Evolutionary conservation across 2,329 filamentous ascomycete genomes (phyloP).

Genomic region (Monilinia vaccinii-corymbosi): DNA sequence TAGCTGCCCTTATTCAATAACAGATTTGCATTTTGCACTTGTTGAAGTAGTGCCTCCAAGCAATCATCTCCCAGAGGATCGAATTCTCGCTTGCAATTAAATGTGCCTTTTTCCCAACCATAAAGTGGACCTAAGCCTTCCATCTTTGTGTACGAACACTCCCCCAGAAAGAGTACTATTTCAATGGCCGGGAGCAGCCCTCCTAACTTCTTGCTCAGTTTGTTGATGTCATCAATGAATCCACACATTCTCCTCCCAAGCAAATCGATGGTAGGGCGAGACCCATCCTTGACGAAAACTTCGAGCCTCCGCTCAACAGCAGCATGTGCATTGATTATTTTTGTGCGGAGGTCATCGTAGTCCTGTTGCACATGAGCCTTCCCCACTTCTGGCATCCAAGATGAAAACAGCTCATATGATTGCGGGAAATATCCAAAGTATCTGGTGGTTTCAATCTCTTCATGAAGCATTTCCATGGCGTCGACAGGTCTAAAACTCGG

Average conservation of each 20-base stretch:
- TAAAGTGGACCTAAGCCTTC: not conserved
- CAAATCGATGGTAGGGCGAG: not conserved
- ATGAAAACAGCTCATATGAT: not conserved
- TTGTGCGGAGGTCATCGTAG: not conserved
- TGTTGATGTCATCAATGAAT: not conserved
- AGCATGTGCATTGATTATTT: not conserved
- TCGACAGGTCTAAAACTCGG: not conserved
- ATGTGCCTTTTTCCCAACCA: not conserved
- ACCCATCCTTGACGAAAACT: not conserved
- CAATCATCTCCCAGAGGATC: not conserved
- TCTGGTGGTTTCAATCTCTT: not conserved
- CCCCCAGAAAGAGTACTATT: not conserved
- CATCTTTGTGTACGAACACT: not conserved
- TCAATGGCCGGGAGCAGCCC: not conserved
- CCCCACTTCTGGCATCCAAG: slow-evolving; percentile 3
- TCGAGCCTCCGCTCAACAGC: not conserved
- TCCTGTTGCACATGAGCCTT: not conserved
- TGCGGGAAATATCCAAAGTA: not conserved
- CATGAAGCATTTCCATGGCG: not conserved
- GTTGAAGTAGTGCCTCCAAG: not conserved
- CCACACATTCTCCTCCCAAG: not conserved
- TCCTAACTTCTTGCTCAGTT: not conserved
- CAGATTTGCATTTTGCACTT: not conserved
- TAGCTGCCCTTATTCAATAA: not conserved
- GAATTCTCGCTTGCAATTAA: not conserved